Evolutionary conservation across 129 eudicot species (phyloP), one percentile per base, ranked within the genome.

Genomic region (Centrapalus pauciflorus): DNA sequence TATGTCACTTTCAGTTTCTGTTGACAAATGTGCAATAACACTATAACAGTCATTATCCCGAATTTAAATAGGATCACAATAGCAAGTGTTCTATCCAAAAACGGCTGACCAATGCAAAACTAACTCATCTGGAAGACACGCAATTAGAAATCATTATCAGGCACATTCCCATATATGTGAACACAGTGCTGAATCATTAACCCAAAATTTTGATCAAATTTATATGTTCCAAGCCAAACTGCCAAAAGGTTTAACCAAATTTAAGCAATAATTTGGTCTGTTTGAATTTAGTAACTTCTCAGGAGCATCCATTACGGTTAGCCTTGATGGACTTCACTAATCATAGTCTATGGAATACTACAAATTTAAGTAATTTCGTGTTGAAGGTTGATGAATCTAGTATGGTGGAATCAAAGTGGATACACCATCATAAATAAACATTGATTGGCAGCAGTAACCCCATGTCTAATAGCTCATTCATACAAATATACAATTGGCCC

Each of bases 1-100:
- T 90, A 84, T 10, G 98, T 93, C 51, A 93, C 81, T 84, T 84
- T 88, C 79, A 93, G 70, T 86, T 88, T 93, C 98, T 93, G 89
- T 51, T 54, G 4, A 68, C 30, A 17, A 54, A 75, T 64, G 74
- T 16, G 25, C 41, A 9, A n/a, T n/a, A n/a, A n/a, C n/a, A n/a
- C n/a, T n/a, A 68, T 12, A 27, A 49, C 21, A 12, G 43, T 66
- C 41, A 70, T 10, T 25, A 49, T 12, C 28, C 20, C 13, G 23
- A 46, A 61, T 20, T 35, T 23, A 25, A 21, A 51, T 38, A 17
- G 48, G 19, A 43, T 3, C n/a, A 20, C 21, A 43, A n/a, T n/a
- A 43, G 14, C 50, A 43, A 43, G 24, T 23, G 7, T 45, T 45
- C 17, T 45, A 16, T 43, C 21, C 51, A 19, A 43, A 43, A 41